Conservation (phyloP, 352 stramenopile species). For the Globisporangium cystogenes region DNA sequence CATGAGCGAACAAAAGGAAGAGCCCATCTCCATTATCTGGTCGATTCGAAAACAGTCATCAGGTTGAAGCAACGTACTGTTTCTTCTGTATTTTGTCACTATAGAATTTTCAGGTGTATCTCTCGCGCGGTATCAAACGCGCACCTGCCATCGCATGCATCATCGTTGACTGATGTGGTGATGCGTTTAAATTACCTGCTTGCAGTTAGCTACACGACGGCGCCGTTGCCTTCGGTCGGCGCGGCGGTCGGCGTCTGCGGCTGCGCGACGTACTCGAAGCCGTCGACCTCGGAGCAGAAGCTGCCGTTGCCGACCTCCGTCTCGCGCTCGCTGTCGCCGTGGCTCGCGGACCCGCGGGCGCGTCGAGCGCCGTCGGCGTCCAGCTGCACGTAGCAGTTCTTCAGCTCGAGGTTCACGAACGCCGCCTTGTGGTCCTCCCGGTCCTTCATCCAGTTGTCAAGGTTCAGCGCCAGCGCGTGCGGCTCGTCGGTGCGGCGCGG, state of each 20-base stretch:
- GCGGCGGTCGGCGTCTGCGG: not conserved
- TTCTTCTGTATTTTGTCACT: too few species aligned
- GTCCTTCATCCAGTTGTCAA: slow-evolving; percentile 26
- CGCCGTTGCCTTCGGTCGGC: not conserved
- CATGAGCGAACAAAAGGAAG: not conserved
- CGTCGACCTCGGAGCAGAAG: slow-evolving; percentile 1
- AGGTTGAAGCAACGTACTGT: too few species aligned
- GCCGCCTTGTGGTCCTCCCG: slow-evolving; percentile 12
- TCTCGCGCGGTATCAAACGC: too few species aligned
- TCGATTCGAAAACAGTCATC: too few species aligned
- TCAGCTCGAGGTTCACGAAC: slow-evolving; percentile 19
- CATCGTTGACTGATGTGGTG: too few species aligned
- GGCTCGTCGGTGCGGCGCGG: not conserved
- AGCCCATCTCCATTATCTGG: too few species aligned
- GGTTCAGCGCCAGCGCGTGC: slow-evolving; percentile 19
- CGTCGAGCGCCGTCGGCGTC: slow-evolving; percentile 1
- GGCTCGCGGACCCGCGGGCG: not conserved
- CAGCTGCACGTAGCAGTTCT: slow-evolving; percentile 20
- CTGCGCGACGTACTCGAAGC: slow-evolving; percentile 3
- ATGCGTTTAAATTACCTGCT: too few species aligned
- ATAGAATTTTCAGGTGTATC: too few species aligned
- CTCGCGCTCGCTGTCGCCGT: slow-evolving; percentile 1
- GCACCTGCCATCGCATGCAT: too few species aligned
- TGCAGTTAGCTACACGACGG: not conserved
- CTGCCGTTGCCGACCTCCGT: slow-evolving; percentile 2